Conservation (phyloP, 1,139 yeast species). For the Saccharomyces pastorianus region DNA sequence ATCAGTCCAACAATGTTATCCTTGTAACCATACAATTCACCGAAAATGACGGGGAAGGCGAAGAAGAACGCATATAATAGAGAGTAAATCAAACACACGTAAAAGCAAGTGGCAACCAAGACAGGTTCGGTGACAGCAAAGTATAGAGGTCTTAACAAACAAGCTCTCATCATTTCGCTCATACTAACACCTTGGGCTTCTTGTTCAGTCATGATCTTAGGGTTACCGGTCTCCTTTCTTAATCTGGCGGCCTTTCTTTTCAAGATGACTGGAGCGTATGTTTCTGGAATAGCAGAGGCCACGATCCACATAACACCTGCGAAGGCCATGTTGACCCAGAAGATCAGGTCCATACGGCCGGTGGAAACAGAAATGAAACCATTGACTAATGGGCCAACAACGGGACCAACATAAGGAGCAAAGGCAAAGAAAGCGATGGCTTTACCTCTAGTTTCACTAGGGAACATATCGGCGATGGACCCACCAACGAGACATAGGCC, state of each 20-base stretch:
- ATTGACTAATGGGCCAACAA: conserved; percentile 78
- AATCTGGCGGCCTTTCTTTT: conserved; percentile 60
- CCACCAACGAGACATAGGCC: conserved; percentile 86
- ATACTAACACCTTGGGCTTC: conserved; percentile 68
- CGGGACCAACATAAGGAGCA: conserved; percentile 90
- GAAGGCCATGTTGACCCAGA: conserved; percentile 89
- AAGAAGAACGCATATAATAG: conserved; percentile 84
- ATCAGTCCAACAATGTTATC: conserved; percentile 72
- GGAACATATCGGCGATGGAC: conserved; percentile 77
- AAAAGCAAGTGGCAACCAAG: conserved; percentile 69
- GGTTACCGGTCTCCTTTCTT: conserved; percentile 73
- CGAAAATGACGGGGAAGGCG: conserved; percentile 73
- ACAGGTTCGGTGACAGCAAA: conserved; percentile 76
- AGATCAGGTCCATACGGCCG: conserved; percentile 57
- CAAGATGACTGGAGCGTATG: conserved; percentile 81
- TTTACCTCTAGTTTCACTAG: conserved; percentile 69
- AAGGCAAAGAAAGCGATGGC: conserved; percentile 88
- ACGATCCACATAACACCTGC: conserved; percentile 75
- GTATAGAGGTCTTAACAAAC: conserved; percentile 65
- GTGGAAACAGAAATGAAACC: conserved; percentile 74
- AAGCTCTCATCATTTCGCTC: conserved; percentile 54
- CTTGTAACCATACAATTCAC: conserved; percentile 53
- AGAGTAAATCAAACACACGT: conserved; percentile 80
- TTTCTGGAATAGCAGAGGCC: conserved; percentile 64
- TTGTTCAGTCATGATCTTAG: conserved; percentile 82